A percentile compares a stretch with the other conserved stretches of the same genome.
Evolutionary conservation across 2,329 filamentous ascomycete genomes (phyloP).

Genomic region (Neodidymelliopsis sp.): DNA sequence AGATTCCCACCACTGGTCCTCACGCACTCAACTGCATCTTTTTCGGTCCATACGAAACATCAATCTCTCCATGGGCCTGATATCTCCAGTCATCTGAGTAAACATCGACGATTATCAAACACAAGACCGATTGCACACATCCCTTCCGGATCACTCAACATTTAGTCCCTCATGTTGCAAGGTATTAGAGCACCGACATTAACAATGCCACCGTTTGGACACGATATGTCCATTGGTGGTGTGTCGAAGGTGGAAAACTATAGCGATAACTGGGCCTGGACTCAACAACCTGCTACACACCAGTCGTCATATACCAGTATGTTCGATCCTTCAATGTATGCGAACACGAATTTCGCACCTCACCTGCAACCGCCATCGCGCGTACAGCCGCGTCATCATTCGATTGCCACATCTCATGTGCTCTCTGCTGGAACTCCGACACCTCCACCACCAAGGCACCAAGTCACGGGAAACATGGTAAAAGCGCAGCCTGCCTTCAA

Average conservation of each 20-base stretch:
- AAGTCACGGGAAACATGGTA: constrained; percentile 39
- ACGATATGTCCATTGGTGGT: constrained; percentile 41
- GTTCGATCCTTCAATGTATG: constrained; percentile 43
- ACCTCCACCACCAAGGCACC: constrained; percentile 40
- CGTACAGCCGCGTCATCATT: constrained; percentile 39
- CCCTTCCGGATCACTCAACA: not conserved
- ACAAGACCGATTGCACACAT: no score
- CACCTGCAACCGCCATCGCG: constrained; percentile 30
- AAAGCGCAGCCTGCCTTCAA: constrained; percentile 56
- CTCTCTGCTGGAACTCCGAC: constrained; percentile 34
- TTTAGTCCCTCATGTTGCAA: constrained; percentile 46
- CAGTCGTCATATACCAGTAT: constrained; percentile 34
- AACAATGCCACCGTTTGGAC: constrained; percentile 48
- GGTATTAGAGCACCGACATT: constrained; percentile 44
- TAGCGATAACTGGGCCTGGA: constrained; percentile 43
- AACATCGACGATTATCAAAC: no score
- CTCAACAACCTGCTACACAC: constrained; percentile 35
- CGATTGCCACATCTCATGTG: constrained; percentile 40
- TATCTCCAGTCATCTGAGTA: not conserved
- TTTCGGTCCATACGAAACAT: not conserved
- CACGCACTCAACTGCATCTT: not conserved
- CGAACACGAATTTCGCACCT: constrained; percentile 33
- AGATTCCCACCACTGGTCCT: no score
- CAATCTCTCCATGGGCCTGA: not conserved
- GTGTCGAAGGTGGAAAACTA: constrained; percentile 46